phyloP scores from a whole-genome alignment of 2,329 filamentous ascomycete genomes.

The Colletotrichum abscissum region DNA sequence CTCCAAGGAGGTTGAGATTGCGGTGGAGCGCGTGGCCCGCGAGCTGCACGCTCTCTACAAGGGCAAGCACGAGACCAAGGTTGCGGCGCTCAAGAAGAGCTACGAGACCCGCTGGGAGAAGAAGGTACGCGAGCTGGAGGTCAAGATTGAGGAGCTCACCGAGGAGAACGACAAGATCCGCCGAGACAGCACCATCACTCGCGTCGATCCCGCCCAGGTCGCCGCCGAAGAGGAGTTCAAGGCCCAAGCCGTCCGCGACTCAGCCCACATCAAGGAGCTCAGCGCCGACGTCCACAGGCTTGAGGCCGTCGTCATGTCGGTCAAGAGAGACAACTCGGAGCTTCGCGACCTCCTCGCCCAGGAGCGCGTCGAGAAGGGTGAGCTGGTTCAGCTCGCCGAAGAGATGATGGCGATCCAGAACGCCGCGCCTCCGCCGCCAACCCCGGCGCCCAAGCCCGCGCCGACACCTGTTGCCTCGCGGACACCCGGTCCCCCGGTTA shows the following conservation, averaged over 20 bases:
- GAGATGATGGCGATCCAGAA: conserved; percentile 82
- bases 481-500: conserved; percentile 36
- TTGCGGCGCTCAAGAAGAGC: conserved; percentile 85
- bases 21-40: conserved; percentile 90
- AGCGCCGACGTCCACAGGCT: conserved; percentile 81
- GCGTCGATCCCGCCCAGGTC: conserved; percentile 59
- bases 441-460: conserved; percentile 34
- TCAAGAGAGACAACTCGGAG: conserved; percentile 76
- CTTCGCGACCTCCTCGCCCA: conserved; percentile 75
- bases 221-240: conserved; percentile 63
- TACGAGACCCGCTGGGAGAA: conserved; percentile 93
- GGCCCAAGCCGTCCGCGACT: conserved; percentile 71
- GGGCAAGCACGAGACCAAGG: conserved; percentile 96
- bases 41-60: conserved; percentile 96
- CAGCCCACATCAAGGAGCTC: conserved; percentile 75
- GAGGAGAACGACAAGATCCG: conserved; percentile 82
- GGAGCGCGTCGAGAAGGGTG: conserved; percentile 85
- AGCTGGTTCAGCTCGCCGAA: conserved; percentile 83
- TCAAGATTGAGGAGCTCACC: conserved; percentile 73
- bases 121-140: conserved; percentile 82
- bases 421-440: conserved; percentile 47
- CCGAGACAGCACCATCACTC: conserved; percentile 74
- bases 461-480: conserved; percentile 38
- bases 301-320: conserved; percentile 75
- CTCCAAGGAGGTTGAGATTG: conserved; percentile 79